A percentile compares a stretch with the other conserved stretches of the same genome.
Conservation (phyloP, 2,329 filamentous ascomycete genomes). For the Aureobasidium sp. region DNA sequence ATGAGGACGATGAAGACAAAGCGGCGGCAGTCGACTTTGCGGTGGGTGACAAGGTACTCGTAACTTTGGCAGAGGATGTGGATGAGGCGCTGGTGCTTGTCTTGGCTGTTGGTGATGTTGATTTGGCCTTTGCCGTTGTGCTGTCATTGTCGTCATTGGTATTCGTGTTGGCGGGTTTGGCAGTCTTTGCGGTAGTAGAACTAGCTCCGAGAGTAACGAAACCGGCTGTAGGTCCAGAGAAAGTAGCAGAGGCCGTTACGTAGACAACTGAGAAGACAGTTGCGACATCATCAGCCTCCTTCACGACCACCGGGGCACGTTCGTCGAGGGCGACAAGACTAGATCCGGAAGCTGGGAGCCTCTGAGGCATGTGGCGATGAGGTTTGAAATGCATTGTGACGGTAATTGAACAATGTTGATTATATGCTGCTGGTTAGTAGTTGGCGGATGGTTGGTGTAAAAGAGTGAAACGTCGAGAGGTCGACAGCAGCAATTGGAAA, state of each 20-base stretch:
- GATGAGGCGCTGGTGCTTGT: background rate
- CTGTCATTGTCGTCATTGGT: conserved; percentile 13
- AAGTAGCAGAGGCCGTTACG: conserved; percentile 58
- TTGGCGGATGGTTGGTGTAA: conserved; percentile 2
- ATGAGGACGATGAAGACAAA: background rate
- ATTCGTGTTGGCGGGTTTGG: conserved; percentile 24
- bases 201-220: conserved; percentile 31
- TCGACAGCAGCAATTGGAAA: conserved; percentile 10
- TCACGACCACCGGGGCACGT: conserved; percentile 15
- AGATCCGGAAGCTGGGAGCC: background rate
- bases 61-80: conserved; percentile 9
- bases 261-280: conserved; percentile 55
- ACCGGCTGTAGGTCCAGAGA: conserved; percentile 48
- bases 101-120: conserved; percentile 9
- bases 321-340: background rate
- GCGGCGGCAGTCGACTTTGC: conserved; percentile 7
- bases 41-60: conserved; percentile 8
- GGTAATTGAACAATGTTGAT: conserved; percentile 5
- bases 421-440: conserved; percentile 16
- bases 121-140: conserved; percentile 12
- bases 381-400: conserved; percentile 13
- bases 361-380: conserved; percentile 11
- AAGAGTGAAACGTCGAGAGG: conserved; percentile 19
- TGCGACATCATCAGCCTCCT: conserved; percentile 27
- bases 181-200: conserved; percentile 22